Evolutionary conservation across 129 eudicot species (phyloP).

Genomic region (Kitagawia praeruptora): DNA sequence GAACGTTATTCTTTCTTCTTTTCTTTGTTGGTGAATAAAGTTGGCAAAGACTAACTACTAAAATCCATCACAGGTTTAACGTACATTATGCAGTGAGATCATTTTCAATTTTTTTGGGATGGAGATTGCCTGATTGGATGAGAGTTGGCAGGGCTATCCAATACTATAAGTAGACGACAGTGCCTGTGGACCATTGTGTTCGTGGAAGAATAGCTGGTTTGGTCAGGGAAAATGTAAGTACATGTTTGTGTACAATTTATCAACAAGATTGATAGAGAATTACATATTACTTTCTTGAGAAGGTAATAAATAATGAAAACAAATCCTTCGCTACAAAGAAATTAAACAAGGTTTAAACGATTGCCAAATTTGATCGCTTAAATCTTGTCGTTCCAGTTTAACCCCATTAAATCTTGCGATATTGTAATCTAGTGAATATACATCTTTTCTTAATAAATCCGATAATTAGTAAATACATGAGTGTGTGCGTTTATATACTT

Average conservation of each 20-base stretch:
- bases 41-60: not conserved
- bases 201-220: constrained; percentile 4
- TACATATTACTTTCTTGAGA: not conserved
- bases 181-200: constrained; percentile 7
- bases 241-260: not conserved
- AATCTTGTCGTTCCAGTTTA: too few relatives aligned
- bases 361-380: too few relatives aligned
- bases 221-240: not conserved
- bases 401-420: too few relatives aligned
- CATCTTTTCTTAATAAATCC: not conserved
- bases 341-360: too few relatives aligned
- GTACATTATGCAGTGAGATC: not conserved
- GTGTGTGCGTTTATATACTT: not conserved
- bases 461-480: not conserved
- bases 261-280: not conserved
- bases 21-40: not conserved
- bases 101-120: not conserved
- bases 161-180: not conserved
- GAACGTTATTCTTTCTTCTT: constrained; percentile 6
- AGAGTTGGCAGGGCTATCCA: not conserved
- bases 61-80: not conserved
- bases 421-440: not conserved
- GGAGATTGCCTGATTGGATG: not conserved
- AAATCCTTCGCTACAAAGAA: too few relatives aligned
- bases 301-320: not conserved